Conservation (phyloP, 1,284 basidiomycete genomes). For the Microbotryum saponariae region DNA sequence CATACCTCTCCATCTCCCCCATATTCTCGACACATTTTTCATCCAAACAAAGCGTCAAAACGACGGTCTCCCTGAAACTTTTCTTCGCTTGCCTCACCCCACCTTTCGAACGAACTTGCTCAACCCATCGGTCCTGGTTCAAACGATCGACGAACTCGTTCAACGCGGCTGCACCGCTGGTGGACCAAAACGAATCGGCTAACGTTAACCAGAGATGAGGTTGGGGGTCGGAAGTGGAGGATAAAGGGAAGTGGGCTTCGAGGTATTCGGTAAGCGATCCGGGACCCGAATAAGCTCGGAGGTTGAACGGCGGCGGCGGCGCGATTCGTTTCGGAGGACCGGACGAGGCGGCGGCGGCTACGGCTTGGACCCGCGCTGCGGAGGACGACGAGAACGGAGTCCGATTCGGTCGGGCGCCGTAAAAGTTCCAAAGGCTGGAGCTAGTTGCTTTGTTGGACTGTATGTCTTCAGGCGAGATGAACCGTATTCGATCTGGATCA, state of each 20-base stretch:
- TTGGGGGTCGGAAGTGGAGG: neutral
- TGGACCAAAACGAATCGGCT: slow-evolving; percentile 8
- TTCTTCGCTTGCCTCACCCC: neutral
- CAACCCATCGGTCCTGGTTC: slow-evolving; percentile 12
- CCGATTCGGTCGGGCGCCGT: too few relatives aligned
- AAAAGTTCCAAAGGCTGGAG: neutral
- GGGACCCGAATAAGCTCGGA: neutral
- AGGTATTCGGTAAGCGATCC: slow-evolving; percentile 10
- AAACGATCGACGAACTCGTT: slow-evolving; percentile 14
- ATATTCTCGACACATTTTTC: slow-evolving; percentile 10
- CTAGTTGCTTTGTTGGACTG: neutral
- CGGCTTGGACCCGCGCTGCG: neutral
- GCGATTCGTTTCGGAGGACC: neutral
- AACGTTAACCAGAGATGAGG: slow-evolving; percentile 25
- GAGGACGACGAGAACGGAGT: too few relatives aligned
- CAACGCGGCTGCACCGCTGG: slow-evolving; percentile 16
- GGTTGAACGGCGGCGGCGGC: neutral
- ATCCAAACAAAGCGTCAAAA: slow-evolving; percentile 24
- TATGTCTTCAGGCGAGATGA: neutral
- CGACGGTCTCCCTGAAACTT: slow-evolving; percentile 6
- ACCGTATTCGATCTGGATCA: neutral
- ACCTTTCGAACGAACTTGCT: neutral
- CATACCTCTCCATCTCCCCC: slow-evolving; percentile 8
- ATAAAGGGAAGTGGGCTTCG: slow-evolving; percentile 9
- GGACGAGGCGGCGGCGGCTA: neutral